Base-by-base conservation (phyloP, 441 rosid species). In the Viola pubescens region DNA sequence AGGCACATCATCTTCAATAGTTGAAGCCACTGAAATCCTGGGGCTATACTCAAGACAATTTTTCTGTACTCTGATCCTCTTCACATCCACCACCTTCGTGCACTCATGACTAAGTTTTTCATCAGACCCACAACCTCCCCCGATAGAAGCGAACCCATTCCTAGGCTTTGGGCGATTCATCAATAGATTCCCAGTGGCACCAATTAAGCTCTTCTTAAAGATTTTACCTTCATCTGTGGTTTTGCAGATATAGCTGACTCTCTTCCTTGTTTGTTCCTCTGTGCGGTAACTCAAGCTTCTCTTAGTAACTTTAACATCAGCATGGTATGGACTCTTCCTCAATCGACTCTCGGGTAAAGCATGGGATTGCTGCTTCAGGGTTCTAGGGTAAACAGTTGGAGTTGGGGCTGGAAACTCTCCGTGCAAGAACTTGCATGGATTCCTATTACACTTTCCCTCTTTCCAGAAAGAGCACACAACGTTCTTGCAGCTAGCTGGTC, bases 381-480 rank as follows among this genome's bases (percentile, higher is more conserved):
- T 5, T 57, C 65, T 46, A 7, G 0, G 9, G 66, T 63, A 13
- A 37, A 59, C 49, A 54, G 51, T 50, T 39, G 10, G 51, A 48
- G 47, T 44, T 39, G 10, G 51, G 44, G 47, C n/a, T 13, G 42
- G 39, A 1, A 37, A 54, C 16, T 51, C 61, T n/a, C 9, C 1
- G 41, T 67, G 72, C 60, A 68, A 1, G 14, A 67, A 68, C 63
- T 51, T 56, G 56, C 77, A 73, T 34, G 77, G 73, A 19, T 73
- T 64, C 11, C 73, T 47, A 3, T 64, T 68, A 45, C 77, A 73
- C 57, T 47, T 68, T 2, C 73, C 73, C 9, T 9, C 37, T 8
- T 42, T 37, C 65, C 62, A 61, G 48, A 41, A 68, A 19, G 0
- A 1, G 4, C 77, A 73, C 14, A 64, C 40, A 9, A 7, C 13